Conservation (phyloP, 2,329 filamentous ascomycete genomes). For the Gnomoniopsis sp. region DNA sequence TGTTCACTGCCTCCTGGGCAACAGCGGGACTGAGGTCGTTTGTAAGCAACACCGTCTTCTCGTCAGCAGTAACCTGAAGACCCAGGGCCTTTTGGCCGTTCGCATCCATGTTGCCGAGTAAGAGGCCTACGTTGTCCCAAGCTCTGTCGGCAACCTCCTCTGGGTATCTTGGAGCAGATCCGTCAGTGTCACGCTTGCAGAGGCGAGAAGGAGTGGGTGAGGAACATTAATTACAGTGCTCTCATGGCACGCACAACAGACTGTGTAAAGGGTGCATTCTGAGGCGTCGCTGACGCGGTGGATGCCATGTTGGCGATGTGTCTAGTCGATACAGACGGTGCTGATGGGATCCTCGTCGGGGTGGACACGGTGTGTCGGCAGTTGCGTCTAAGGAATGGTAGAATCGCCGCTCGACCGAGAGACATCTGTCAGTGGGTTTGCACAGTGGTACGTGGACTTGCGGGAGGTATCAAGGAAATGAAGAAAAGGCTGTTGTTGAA, state of each 20-base stretch:
- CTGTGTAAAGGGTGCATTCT: constrained; percentile 40
- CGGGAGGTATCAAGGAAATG: no score
- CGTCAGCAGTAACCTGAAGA: constrained; percentile 25
- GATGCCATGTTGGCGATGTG: constrained; percentile 10
- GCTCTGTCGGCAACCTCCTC: constrained; percentile 82
- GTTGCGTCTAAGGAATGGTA: no score
- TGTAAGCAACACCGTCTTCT: constrained; percentile 54
- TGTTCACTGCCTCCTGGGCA: constrained; percentile 80
- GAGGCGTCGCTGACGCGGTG: neutral
- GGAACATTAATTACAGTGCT: constrained; percentile 59
- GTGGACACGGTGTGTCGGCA: neutral
- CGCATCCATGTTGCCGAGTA: constrained; percentile 46
- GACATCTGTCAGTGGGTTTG: no score
- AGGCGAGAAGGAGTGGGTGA: neutral
- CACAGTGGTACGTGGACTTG: no score
- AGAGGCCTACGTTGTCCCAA: constrained; percentile 95
- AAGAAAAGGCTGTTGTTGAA: no score
- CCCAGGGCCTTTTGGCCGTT: constrained; percentile 19
- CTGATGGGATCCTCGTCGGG: neutral
- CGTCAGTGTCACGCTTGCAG: neutral
- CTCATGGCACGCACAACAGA: constrained; percentile 76
- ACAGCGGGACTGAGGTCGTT: constrained; percentile 89
- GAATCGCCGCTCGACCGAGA: no score
- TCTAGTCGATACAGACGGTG: neutral
- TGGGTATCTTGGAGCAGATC: constrained; percentile 63